Percentiles rank a stretch among this genome's conserved stretches.
phyloP scores from a whole-genome alignment of 352 stramenopile genomes.

The Paralagenidium karlingii region DNA sequence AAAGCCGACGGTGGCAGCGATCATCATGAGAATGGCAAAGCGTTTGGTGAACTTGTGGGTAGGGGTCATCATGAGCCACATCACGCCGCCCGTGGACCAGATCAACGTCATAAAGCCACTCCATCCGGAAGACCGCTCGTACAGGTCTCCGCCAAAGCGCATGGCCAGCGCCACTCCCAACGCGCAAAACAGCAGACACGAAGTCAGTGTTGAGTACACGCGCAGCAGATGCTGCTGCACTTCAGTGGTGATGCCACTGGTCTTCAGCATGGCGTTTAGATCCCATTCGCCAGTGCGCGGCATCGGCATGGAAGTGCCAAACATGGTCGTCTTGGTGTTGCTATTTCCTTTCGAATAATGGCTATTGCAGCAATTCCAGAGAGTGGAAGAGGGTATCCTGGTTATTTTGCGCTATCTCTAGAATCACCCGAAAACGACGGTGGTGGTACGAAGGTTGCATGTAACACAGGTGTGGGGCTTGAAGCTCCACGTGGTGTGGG shows the following conservation, averaged over 20 bases:
- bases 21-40: slow-evolving; percentile 52
- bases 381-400: no score
- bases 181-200: slow-evolving; percentile 39
- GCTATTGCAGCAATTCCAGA: no score
- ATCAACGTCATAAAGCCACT: slow-evolving; percentile 25
- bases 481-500: no score
- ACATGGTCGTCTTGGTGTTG: no score
- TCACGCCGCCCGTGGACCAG: slow-evolving; percentile 24
- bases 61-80: slow-evolving; percentile 52
- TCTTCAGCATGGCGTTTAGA: slow-evolving; percentile 53
- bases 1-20: slow-evolving; percentile 56
- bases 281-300: no score
- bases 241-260: slow-evolving; percentile 44
- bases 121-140: slow-evolving; percentile 25
- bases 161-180: slow-evolving; percentile 25
- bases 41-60: slow-evolving; percentile 35
- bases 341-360: no score
- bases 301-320: no score
- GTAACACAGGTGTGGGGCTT: no score
- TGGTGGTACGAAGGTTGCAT: no score
- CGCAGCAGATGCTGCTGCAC: slow-evolving; percentile 53
- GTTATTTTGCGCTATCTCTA: no score
- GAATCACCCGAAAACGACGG: no score
- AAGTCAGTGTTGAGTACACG: slow-evolving; percentile 56
- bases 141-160: slow-evolving; percentile 15